Conservation (phyloP, 345 rosid species). For the Citropsis articulata region DNA sequence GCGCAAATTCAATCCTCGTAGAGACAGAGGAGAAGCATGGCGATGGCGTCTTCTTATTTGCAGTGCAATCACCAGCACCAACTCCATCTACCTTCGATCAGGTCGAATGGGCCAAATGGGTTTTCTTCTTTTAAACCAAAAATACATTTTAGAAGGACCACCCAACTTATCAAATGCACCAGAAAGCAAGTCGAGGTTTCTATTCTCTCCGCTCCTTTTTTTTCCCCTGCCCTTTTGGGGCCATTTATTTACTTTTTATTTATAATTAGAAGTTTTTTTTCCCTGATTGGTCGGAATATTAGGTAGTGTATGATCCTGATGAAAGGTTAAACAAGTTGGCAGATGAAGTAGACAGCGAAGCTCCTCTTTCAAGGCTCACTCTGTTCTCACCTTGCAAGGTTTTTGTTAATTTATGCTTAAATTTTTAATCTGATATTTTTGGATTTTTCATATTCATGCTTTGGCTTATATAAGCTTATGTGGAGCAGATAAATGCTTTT, state of each 20-base stretch:
- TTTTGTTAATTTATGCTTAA: slow-evolving; percentile 6
- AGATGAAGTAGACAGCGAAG: slow-evolving; percentile 70
- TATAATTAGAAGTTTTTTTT: background rate
- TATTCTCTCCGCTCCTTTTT: background rate
- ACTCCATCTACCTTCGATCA: slow-evolving; percentile 20
- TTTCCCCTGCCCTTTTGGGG: background rate
- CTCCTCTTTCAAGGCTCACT: slow-evolving; percentile 89
- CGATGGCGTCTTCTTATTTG: slow-evolving; percentile 52
- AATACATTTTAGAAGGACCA: slow-evolving; percentile 30
- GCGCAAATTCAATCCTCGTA: background rate
- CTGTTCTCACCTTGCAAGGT: slow-evolving; percentile 99
- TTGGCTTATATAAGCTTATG: background rate
- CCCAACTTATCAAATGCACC: slow-evolving; percentile 45
- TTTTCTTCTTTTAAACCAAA: slow-evolving; percentile 26
- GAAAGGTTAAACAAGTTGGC: slow-evolving; percentile 73
- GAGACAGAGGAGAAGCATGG: background rate
- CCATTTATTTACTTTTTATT: background rate
- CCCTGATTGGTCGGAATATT: slow-evolving; percentile 10
- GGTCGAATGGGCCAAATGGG: slow-evolving; percentile 21
- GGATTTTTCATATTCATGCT: background rate
- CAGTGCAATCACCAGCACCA: slow-evolving; percentile 35
- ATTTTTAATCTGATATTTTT: background rate
- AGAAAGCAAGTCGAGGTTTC: slow-evolving; percentile 58
- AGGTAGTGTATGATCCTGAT: slow-evolving; percentile 86
- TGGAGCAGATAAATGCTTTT: slow-evolving; percentile 78